phyloP scores from a whole-genome alignment of 768 basidiomycete genomes.

The Lentinus tigrinus region DNA sequence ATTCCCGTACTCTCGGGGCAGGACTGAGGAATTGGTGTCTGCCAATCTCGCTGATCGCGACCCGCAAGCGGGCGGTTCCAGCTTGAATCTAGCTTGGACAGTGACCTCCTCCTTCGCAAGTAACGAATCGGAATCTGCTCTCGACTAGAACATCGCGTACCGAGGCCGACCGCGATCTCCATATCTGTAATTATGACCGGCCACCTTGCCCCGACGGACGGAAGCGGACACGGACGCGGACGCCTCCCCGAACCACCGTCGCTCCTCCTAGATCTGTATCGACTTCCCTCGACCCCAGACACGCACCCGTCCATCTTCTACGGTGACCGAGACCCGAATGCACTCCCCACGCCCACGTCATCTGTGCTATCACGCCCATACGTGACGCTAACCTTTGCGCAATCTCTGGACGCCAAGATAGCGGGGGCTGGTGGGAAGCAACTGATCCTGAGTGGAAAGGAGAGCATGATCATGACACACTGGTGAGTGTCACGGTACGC shows the following conservation, averaged over 20 bases:
- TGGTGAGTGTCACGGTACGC: conserved; percentile 51
- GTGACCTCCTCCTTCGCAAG: too few relatives aligned
- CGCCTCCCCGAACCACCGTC: conserved; percentile 5
- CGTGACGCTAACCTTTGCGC: conserved; percentile 84
- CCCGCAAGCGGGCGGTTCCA: too few relatives aligned
- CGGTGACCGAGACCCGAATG: background rate
- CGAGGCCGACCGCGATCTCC: too few relatives aligned
- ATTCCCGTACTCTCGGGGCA: too few relatives aligned
- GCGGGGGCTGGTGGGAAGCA: conserved; percentile 72
- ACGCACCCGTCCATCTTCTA: conserved; percentile 16
- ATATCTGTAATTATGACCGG: too few relatives aligned
- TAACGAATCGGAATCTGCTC: too few relatives aligned
- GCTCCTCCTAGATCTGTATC: conserved; percentile 13
- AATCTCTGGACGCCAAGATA: conserved; percentile 87
- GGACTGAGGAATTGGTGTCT: too few relatives aligned
- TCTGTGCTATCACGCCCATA: conserved; percentile 39
- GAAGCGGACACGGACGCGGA: too few relatives aligned
- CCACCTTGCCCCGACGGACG: background rate
- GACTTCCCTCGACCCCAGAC: background rate
- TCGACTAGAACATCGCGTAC: too few relatives aligned
- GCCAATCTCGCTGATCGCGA: too few relatives aligned
- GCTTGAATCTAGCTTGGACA: too few relatives aligned
- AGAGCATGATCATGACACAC: conserved; percentile 94
- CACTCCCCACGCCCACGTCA: conserved; percentile 12
- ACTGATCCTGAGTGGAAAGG: conserved; percentile 78